Evolutionary conservation across 164 flowering plant genomes (phyloP), one percentile per base, ranked within the genome.

Genomic region (Nelumbo lutea): DNA sequence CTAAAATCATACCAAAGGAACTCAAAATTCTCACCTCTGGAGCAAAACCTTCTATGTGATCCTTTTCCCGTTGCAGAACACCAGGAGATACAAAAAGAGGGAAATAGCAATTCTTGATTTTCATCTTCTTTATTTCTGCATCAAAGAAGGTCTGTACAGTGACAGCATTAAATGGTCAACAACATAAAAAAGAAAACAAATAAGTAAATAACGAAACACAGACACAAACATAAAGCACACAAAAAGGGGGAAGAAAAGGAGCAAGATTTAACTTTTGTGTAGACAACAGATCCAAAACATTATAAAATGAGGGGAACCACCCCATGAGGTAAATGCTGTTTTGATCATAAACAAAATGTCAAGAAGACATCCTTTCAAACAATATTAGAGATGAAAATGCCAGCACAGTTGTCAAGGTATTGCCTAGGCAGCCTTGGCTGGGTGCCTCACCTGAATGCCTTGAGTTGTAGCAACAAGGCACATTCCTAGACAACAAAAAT

Each of bases 41-140:
- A 69, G 99, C 97, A 80, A 96, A 96, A 44, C 99, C 99, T 80
- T 96, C 98, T 9, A 96, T 85, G 72, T 93, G 98, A 75, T 92
- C 97, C 80, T 93, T 90, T 82, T 93, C 98, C 74, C 76, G 78
- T 66, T 93, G 80, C 44, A 96, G 60, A 62, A 86, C 97, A 67
- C 74, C 76, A 1, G 86, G 83, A 13, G 98, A 93, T 40, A 92
- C 97, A 78, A 96, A 93, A 14, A 92, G 79, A 42, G 98, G 99
- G 73, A 96, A 96, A 68, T 93, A 92, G 70, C 96, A 93, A 70
- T 89, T 90, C 85, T 93, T 83, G 48, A 96, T 82, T 65, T 90
- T 83, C 96, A 90, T 86, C 79, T 88, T 87, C 86, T 96, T 91
- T 61, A 96, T 90, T 75, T 96, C 97, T 46, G 88, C 83, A 78